Evolutionary conservation across 306 rosid species (phyloP), one percentile per base, ranked within the genome.

Genomic region (Ammopiptanthus mongolicus): DNA sequence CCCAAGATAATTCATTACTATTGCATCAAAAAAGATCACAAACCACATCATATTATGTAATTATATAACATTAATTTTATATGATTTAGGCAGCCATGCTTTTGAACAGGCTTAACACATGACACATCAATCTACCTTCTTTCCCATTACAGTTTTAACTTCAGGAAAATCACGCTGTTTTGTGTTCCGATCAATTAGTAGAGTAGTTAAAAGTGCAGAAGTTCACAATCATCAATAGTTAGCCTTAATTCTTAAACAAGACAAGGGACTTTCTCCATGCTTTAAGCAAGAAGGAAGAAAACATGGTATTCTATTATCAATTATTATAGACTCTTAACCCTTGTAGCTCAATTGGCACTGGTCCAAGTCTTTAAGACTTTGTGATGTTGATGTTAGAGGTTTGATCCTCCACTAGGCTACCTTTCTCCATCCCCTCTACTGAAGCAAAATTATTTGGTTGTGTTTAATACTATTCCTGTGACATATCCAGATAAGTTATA

Each of bases 1-100:
- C 71, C 53, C 69, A 50, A 55, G 65, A 76, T 31, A 69, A 52
- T 52, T 42, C n/a, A 33, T 74, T 79, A 55, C n/a, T 47, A 57
- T 72, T 61, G 13, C 4, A 44, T 52, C 33, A 46, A 59, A 60
- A 66, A 42, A 66, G 65, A 58, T 67, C 41, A 59, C 59, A 55
- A 52, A 69, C 22, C 4, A 25, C 56, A 73, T 74, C 65, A 71
- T 56, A 25, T 53, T 58, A 41, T 62, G 47, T 18, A 41, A 44
- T 44, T 44, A 56, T 25, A 42, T 15, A n/a, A 37, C 13, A 3
- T 33, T 58, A 48, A 31, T 48, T 47, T n/a, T 8, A 55, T 34
- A 46, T 53, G 41, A 42, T 51, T 73, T 63, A 71, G 42, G 58
- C 39, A 77, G 0, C 37, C 31, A 56, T 56, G 56, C 11, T 50